A percentile compares a stretch with the other conserved stretches of the same genome.
Conservation (phyloP, 805 yeast genomes). For the Candida nanaspora region DNA sequence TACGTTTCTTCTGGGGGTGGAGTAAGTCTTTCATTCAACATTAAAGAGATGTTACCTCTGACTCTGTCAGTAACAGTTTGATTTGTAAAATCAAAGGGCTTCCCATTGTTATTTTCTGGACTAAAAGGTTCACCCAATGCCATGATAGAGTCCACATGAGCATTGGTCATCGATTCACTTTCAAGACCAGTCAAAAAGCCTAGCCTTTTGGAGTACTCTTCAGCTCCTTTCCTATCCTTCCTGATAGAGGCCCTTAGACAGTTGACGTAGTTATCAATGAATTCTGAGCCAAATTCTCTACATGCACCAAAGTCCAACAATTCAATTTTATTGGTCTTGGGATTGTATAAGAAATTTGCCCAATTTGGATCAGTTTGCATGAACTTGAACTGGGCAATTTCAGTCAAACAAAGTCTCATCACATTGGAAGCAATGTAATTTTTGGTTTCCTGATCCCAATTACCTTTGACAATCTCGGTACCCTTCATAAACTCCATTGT, state of each 20-base stretch:
- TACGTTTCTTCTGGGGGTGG: constrained; percentile 99
- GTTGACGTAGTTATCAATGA: constrained; percentile 60
- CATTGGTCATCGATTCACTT: constrained; percentile 77
- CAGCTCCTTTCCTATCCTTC: constrained; percentile 58
- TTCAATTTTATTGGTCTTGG: constrained; percentile 64
- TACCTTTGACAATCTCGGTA: constrained; percentile 67
- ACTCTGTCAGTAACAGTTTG: constrained; percentile 96
- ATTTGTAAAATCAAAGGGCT: constrained; percentile 59
- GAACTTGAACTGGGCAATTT: constrained; percentile 75
- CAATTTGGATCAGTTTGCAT: constrained; percentile 99
- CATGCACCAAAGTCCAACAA: constrained; percentile 95
- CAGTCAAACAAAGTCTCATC: constrained; percentile 80
- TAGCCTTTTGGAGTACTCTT: constrained; percentile 56
- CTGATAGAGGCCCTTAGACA: constrained; percentile 70
- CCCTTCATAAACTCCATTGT: constrained; percentile 91
- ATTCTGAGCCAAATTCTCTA: constrained; percentile 63
- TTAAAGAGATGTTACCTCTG: constrained; percentile 75
- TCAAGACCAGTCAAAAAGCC: constrained; percentile 93
- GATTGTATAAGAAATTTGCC: constrained; percentile 92
- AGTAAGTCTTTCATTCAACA: constrained; percentile 85
- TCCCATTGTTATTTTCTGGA: constrained; percentile 38
- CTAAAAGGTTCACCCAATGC: constrained; percentile 91
- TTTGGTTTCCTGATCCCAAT: constrained; percentile 65
- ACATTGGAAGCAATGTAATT: constrained; percentile 80
- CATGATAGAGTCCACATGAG: constrained; percentile 86